Percentiles rank a stretch among this genome's conserved stretches.
These are phyloP conservation scores for Salix suchowensis DNA, from an alignment of 345 rosid species.

Conservation along the genomic window DNA sequence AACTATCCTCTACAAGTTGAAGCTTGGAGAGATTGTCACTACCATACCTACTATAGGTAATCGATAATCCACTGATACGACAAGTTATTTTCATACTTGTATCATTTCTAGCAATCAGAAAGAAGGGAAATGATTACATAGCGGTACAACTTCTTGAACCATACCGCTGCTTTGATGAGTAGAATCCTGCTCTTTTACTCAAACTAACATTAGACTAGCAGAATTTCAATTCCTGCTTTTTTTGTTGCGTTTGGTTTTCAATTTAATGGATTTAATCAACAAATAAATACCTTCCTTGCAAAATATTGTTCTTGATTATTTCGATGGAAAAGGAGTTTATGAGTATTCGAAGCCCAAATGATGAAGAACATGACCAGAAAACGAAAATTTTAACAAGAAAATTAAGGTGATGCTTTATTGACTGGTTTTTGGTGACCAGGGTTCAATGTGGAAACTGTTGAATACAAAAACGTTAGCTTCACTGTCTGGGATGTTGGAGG, in stretches of 20 bases:
- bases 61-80: background rate
- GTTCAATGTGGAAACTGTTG: constrained; percentile 62
- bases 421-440: constrained; percentile 28
- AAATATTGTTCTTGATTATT: background rate
- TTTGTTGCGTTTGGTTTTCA: too few relatives aligned
- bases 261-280: too few relatives aligned
- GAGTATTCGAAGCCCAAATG: too few relatives aligned
- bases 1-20: constrained; percentile 69
- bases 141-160: too few relatives aligned
- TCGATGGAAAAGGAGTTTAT: background rate
- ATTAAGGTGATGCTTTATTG: background rate
- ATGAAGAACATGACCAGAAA: too few relatives aligned
- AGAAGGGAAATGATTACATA: too few relatives aligned
- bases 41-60: constrained; percentile 76
- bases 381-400: background rate
- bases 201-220: too few relatives aligned
- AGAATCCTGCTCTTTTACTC: too few relatives aligned
- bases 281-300: too few relatives aligned
- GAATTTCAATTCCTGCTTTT: too few relatives aligned
- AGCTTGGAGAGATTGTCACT: constrained; percentile 68
- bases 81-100: background rate
- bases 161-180: too few relatives aligned
- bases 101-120: too few relatives aligned
- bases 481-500: constrained; percentile 72
- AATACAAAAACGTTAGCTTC: constrained; percentile 69